phyloP scores from a whole-genome alignment of 148 eudicot genomes.

The Amaranthus palmeri region DNA sequence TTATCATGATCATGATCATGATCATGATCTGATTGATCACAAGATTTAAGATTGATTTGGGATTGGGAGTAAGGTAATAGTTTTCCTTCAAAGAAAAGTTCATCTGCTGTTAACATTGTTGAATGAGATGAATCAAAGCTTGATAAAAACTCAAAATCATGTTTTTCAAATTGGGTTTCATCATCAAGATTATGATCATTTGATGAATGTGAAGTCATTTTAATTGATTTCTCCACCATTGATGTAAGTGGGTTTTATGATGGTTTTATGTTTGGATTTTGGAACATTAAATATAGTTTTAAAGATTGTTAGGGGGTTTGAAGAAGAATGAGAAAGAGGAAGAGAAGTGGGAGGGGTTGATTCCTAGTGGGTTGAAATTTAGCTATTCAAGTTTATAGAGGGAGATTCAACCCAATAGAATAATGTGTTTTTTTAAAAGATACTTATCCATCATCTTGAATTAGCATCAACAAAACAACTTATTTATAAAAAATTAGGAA shows the following conservation, averaged over 20 bases:
- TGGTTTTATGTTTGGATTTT: not conserved
- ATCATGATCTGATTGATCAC: not conserved
- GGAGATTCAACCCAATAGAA: not conserved
- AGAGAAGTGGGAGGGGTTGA: not conserved
- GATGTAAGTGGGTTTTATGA: conserved; percentile 11
- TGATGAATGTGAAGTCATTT: conserved; percentile 50
- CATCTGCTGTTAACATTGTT: conserved; percentile 72
- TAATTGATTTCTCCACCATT: conserved; percentile 26
- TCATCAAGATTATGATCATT: conserved; percentile 24
- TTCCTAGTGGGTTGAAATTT: conserved; percentile 9
- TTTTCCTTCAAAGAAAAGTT: conserved; percentile 75
- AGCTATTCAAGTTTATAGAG: not conserved
- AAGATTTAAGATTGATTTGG: conserved; percentile 37
- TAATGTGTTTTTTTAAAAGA: not conserved
- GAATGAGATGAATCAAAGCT: conserved; percentile 16
- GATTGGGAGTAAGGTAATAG: conserved; percentile 61
- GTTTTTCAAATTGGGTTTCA: conserved; percentile 8
- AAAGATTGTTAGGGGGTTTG: not conserved
- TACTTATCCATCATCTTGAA: too few relatives aligned
- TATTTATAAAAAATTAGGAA: too few relatives aligned
- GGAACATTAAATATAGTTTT: not conserved
- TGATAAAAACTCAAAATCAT: conserved; percentile 70
- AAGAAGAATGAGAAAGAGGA: not conserved
- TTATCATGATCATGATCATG: not conserved
- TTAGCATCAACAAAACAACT: too few relatives aligned